phyloP scores from a whole-genome alignment of 75 land plant species.

The Pinus albicaulis region DNA sequence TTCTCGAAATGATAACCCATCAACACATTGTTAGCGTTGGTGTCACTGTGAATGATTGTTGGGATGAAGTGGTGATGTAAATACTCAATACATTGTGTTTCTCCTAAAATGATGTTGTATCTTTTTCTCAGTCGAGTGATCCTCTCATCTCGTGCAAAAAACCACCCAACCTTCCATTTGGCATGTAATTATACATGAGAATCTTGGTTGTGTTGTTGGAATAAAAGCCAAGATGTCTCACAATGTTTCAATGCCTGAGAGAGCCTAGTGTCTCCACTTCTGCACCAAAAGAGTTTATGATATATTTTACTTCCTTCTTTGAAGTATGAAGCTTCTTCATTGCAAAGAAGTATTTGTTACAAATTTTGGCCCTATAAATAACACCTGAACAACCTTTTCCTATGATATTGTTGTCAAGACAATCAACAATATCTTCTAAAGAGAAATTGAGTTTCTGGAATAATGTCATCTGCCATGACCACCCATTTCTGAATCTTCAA shows the following conservation, averaged over 20 bases:
- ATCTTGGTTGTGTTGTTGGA: slow-evolving; percentile 13
- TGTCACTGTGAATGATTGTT: slow-evolving; percentile 18
- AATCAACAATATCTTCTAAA: too few species aligned
- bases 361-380: slow-evolving; percentile 39
- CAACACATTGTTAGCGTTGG: slow-evolving; percentile 29
- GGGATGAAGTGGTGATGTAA: slow-evolving; percentile 29
- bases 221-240: slow-evolving; percentile 24
- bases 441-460: too few species aligned
- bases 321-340: slow-evolving; percentile 68
- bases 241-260: slow-evolving; percentile 19
- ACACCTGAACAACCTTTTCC: slow-evolving; percentile 54
- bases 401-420: slow-evolving; percentile 29
- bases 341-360: slow-evolving; percentile 43
- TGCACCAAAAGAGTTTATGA: slow-evolving; percentile 9
- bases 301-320: slow-evolving; percentile 17
- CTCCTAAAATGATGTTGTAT: slow-evolving; percentile 21
- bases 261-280: slow-evolving; percentile 20
- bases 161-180: slow-evolving; percentile 20
- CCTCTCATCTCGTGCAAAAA: slow-evolving; percentile 15
- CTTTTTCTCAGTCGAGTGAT: slow-evolving; percentile 17
- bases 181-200: slow-evolving; percentile 25
- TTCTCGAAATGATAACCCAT: slow-evolving; percentile 60
- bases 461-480: too few species aligned
- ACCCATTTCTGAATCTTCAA: too few species aligned
- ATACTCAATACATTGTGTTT: slow-evolving; percentile 20